Percentiles rank a stretch among this genome's conserved stretches.
Conservation (phyloP, 2,329 filamentous ascomycete species). For the Ophiostoma sp. region DNA sequence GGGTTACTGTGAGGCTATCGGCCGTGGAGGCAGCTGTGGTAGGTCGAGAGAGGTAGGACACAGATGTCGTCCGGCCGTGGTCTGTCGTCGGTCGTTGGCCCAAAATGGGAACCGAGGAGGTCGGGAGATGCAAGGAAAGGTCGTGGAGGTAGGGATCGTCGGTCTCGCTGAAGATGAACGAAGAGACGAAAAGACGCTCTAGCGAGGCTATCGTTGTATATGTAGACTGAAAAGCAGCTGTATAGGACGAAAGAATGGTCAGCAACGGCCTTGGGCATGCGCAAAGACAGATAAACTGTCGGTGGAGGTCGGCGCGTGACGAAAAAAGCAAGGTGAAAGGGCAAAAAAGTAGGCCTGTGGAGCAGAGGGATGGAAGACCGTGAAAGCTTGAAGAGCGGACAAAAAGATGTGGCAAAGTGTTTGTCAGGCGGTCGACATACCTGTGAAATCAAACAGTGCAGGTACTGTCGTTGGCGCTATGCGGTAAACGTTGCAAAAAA, state of each 20-base stretch:
- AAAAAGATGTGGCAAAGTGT: neutral
- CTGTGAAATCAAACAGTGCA: neutral
- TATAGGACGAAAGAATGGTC: neutral
- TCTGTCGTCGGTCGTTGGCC: neutral
- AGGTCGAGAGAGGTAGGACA: neutral
- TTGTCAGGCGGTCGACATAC: neutral
- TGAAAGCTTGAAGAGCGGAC: neutral
- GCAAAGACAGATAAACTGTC: neutral
- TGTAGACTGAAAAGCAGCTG: neutral
- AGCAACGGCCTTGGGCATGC: neutral
- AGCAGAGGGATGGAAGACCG: neutral
- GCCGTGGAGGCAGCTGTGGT: neutral
- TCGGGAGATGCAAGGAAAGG: neutral
- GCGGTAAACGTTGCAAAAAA: neutral
- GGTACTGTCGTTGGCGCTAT: neutral
- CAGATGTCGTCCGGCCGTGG: neutral
- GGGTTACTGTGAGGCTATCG: neutral
- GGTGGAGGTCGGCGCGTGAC: conserved; percentile 2
- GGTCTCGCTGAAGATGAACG: neutral
- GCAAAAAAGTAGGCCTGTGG: neutral
- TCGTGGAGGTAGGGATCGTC: neutral
- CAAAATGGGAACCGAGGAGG: neutral
- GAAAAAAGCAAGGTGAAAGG: neutral
- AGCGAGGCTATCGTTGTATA: neutral
- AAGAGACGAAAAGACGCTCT: neutral